Evolutionary conservation across 2,329 filamentous ascomycete genomes (phyloP).

Genomic region (Incumbomyces delicatus): DNA sequence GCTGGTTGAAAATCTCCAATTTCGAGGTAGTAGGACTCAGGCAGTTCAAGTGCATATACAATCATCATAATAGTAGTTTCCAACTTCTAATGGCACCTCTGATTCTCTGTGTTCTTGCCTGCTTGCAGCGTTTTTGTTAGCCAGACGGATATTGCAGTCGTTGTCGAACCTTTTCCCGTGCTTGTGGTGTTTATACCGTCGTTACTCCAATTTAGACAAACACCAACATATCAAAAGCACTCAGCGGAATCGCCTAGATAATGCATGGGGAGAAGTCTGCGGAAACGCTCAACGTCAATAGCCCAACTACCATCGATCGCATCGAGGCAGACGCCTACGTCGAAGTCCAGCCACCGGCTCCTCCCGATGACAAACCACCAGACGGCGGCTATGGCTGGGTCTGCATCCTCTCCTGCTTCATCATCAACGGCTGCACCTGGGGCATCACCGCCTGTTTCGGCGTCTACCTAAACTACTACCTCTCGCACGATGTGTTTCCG

Average conservation of each 20-base stretch:
- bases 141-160: too few relatives aligned
- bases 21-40: not conserved
- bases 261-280: slow-evolving; percentile 3
- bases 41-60: too few relatives aligned
- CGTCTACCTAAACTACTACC: slow-evolving; percentile 36
- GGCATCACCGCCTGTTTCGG: slow-evolving; percentile 29
- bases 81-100: too few relatives aligned
- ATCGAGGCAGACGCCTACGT: slow-evolving; percentile 1
- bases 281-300: not conserved
- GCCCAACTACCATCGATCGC: slow-evolving; percentile 4
- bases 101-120: too few relatives aligned
- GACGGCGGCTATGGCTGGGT: slow-evolving; percentile 28
- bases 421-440: slow-evolving; percentile 27
- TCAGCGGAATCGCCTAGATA: too few relatives aligned
- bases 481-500: slow-evolving; percentile 24
- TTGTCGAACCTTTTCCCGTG: too few relatives aligned
- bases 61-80: too few relatives aligned
- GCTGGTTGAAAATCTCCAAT: too few relatives aligned
- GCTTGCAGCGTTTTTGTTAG: too few relatives aligned
- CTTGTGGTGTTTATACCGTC: too few relatives aligned
- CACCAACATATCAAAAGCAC: too few relatives aligned
- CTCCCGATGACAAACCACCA: slow-evolving; percentile 14
- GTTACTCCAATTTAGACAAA: too few relatives aligned
- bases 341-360: not conserved
- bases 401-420: slow-evolving; percentile 19